These are phyloP conservation scores for Saccharum officinarum DNA, from an alignment of 176 grass and related monocot genomes.

Conservation along the genomic window DNA sequence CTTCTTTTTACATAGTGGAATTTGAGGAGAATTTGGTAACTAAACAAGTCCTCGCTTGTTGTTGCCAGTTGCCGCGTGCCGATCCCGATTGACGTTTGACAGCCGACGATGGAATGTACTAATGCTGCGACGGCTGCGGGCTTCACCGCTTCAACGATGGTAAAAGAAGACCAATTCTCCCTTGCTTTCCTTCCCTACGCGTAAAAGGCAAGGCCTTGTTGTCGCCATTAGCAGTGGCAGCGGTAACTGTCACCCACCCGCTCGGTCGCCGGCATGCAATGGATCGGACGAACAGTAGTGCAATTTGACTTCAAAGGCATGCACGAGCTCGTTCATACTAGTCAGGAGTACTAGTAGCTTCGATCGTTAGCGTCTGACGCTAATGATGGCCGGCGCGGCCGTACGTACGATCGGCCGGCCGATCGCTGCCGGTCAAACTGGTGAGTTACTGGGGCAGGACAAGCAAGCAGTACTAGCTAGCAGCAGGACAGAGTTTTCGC, in stretches of 20 bases:
- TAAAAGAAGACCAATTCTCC: constrained; percentile 7
- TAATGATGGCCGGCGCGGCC: neutral
- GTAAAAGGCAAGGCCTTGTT: no score
- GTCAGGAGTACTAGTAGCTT: neutral
- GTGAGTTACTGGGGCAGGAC: no score
- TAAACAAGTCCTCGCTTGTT: no score
- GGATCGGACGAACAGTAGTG: neutral
- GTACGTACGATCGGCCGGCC: neutral
- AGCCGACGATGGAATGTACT: no score
- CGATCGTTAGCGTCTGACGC: neutral
- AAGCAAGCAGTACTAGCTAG: no score
- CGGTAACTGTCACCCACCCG: neutral
- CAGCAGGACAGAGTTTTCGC: neutral
- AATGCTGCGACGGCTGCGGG: no score
- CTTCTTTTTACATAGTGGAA: no score
- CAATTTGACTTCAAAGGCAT: neutral
- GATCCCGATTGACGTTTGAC: no score
- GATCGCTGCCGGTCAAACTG: no score
- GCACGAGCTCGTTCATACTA: neutral
- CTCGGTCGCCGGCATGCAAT: neutral
- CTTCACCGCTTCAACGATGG: no score
- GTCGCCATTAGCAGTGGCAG: neutral
- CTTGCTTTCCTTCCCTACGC: neutral
- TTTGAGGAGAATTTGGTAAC: no score
- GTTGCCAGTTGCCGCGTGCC: no score